These are phyloP conservation scores for Sanghuangporus weigelae DNA, from an alignment of 1,284 basidiomycete genomes.

Conservation along the genomic window DNA sequence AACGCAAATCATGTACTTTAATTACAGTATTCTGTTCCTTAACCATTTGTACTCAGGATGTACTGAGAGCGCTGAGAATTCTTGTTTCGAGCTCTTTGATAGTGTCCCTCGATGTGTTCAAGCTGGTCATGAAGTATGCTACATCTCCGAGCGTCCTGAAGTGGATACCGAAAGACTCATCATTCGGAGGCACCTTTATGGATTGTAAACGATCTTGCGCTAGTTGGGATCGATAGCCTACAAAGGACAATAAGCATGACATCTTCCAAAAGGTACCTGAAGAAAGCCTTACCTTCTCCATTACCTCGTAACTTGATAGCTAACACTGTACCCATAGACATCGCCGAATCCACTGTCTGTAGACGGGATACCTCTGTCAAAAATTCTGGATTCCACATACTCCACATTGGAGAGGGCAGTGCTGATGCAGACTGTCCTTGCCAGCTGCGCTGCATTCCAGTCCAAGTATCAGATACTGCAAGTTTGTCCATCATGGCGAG, in stretches of 20 bases:
- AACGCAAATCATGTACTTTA: background rate
- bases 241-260: conserved; percentile 8
- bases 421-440: conserved; percentile 28
- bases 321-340: conserved; percentile 88
- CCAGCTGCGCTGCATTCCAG: conserved; percentile 47
- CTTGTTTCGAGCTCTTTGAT: conserved; percentile 56
- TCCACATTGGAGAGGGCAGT: conserved; percentile 55
- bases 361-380: conserved; percentile 58
- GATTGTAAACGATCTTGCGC: conserved; percentile 57
- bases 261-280: conserved; percentile 1
- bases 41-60: background rate
- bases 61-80: conserved; percentile 42
- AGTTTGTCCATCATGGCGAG: conserved; percentile 61
- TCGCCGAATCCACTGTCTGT: conserved; percentile 62
- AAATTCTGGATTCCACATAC: conserved; percentile 82
- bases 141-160: conserved; percentile 90
- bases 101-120: conserved; percentile 62
- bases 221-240: conserved; percentile 75
- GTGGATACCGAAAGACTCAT: conserved; percentile 70
- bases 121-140: conserved; percentile 91
- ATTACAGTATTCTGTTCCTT: background rate
- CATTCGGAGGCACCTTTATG: conserved; percentile 42
- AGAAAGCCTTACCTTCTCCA: conserved; percentile 42
- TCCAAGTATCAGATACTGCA: conserved; percentile 48
- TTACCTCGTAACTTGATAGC: conserved; percentile 72